Base-by-base conservation (phyloP, 768 basidiomycete genomes). In the Exsudoporus frostii region DNA sequence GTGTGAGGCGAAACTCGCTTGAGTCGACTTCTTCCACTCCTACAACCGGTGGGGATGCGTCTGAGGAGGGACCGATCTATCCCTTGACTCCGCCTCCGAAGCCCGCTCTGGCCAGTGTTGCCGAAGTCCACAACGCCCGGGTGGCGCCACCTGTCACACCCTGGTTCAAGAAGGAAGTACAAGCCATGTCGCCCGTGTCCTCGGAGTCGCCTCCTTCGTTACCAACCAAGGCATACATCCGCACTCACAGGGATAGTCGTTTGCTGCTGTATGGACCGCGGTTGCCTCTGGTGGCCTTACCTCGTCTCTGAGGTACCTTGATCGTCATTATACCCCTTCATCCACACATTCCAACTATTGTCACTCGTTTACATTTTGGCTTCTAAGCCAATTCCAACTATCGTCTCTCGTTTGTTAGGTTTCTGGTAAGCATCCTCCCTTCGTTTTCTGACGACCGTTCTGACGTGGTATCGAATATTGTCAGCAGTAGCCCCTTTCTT, bases 331-430 rank as follows among this genome's bases (percentile, higher is more conserved):
- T 20, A 6, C 19, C n/a, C 27, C 2, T 7, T 9, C n/a, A 8
- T 34, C 20, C 13, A 15, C 25, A 13, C 25, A 9, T 48, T 42
- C 51, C 57, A 63, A 56, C 51, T 62, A 53, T 53, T 40, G 51
- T 55, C 61, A 59, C 33, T 62, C 60, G 1, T 62, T 62, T 54
- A 6, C 19, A 50, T 14, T 24, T 15, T 8, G 5, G 17, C 32
- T 47, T 14, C 4, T 19, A 20, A 50, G 53, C 40, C 39, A 27
- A 47, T 45, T 48, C 56, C 52, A 62, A 53, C 48, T 43, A 51
- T 63, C 13, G 51, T 62, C 57, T 45, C 17, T 50, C 60, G 2
- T 58, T 62, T 57, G n/a, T 27, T 19, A n/a, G 8, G 36, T 27
- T 45, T 30, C 29, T 1, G 44, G 59, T 61, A 38, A 2, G 43